phyloP scores from a whole-genome alignment of 768 basidiomycete genomes.

The Hericium erinaceus region DNA sequence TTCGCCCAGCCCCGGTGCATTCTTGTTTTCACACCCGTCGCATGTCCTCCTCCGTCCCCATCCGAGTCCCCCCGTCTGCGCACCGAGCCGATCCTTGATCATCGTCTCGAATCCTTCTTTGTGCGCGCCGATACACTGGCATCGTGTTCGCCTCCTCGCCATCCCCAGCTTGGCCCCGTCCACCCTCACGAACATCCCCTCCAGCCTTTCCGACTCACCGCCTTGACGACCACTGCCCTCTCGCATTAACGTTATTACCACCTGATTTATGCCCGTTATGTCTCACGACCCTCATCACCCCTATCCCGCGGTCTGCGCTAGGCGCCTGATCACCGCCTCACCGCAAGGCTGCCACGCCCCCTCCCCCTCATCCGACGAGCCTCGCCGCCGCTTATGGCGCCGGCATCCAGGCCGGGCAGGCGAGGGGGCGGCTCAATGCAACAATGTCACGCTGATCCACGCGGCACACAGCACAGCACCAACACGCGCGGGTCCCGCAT shows the following conservation, averaged over 20 bases:
- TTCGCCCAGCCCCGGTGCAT: conserved; percentile 41
- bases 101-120: conserved; percentile 48
- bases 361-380: conserved; percentile 3
- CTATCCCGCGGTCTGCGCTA: conserved; percentile 1
- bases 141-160: conserved; percentile 38
- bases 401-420: neutral
- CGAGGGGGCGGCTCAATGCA: neutral
- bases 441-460: neutral
- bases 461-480: neutral
- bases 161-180: conserved; percentile 16
- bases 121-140: conserved; percentile 58
- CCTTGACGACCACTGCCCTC: conserved; percentile 9
- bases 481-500: neutral
- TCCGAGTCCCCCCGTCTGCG: conserved; percentile 42
- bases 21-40: conserved; percentile 18
- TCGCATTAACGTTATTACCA: conserved; percentile 16
- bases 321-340: conserved; percentile 40
- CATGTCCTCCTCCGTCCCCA: conserved; percentile 25
- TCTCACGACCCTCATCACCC: conserved; percentile 7
- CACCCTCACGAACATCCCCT: conserved; percentile 17
- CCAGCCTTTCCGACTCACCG: conserved; percentile 8
- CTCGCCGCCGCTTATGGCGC: neutral
- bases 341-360: conserved; percentile 14
- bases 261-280: conserved; percentile 16
- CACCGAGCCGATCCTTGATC: conserved; percentile 74